A percentile compares a stretch with the other conserved stretches of the same genome.
Evolutionary conservation across 768 basidiomycete species (phyloP).

Genomic region (Mycena polygramma): DNA sequence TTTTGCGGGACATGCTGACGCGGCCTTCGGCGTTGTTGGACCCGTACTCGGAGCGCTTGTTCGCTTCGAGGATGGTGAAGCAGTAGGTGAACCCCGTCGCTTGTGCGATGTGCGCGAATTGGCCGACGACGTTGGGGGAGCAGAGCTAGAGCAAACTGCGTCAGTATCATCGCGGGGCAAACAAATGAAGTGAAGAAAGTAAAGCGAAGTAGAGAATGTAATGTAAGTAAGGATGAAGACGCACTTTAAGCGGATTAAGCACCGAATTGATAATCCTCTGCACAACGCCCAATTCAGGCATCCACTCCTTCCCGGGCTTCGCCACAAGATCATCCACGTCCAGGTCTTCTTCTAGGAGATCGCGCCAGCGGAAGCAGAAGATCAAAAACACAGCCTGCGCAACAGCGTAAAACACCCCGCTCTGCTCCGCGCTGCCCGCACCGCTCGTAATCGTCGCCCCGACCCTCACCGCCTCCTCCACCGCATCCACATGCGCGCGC

Average conservation of each 20-base stretch:
- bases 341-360: conserved; percentile 75
- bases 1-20: conserved; percentile 19
- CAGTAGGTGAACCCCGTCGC: conserved; percentile 94
- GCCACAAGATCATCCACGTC: conserved; percentile 59
- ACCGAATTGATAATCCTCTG: conserved; percentile 85
- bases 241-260: conserved; percentile 91
- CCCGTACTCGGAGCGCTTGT: conserved; percentile 74
- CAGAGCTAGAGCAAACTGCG: too few relatives aligned
- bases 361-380: conserved; percentile 98
- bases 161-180: too few relatives aligned
- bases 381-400: conserved; percentile 94
- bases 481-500: conserved; percentile 79
- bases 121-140: conserved; percentile 89
- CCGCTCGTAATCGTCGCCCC: conserved; percentile 49
- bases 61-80: conserved; percentile 92
- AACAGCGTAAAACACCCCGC: conserved; percentile 92
- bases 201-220: too few relatives aligned
- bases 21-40: conserved; percentile 42
- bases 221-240: too few relatives aligned
- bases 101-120: conserved; percentile 94
- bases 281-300: conserved; percentile 80
- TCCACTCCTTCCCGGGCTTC: conserved; percentile 77
- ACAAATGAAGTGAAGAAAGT: too few relatives aligned
- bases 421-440: conserved; percentile 50
- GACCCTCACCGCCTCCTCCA: conserved; percentile 63